A percentile compares a stretch with the other conserved stretches of the same genome.
Evolutionary conservation across 2,329 filamentous ascomycete genomes (phyloP).

Genomic region (Fusarium pseudograminearum): DNA sequence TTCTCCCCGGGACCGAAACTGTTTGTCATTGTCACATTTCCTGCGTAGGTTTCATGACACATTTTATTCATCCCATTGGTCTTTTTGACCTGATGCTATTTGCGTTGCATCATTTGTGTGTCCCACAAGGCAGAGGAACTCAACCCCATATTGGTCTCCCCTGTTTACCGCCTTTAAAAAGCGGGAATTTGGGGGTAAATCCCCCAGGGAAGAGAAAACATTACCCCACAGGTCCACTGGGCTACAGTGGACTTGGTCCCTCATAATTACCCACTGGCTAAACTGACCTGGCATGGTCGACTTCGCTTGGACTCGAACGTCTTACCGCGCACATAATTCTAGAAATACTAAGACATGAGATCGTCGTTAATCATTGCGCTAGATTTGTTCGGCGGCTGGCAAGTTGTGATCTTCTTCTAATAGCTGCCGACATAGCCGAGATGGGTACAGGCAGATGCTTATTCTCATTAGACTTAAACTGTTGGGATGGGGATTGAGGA

Average conservation of each 20-base stretch:
- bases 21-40: not conserved
- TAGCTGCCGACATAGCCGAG: not conserved
- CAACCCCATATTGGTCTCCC: not conserved
- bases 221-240: conserved; percentile 1
- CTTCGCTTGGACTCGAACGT: not conserved
- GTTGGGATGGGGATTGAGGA: too few species aligned
- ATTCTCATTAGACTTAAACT: not conserved
- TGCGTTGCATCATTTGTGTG: not conserved
- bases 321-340: not conserved
- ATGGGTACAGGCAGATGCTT: not conserved
- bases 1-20: not conserved
- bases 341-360: not conserved
- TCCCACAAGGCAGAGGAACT: not conserved
- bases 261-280: conserved; percentile 7
- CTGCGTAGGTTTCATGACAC: conserved; percentile 1
- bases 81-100: not conserved
- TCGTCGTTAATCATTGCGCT: not conserved
- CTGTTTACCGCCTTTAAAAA: conserved; percentile 7
- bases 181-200: conserved; percentile 9
- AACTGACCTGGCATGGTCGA: not conserved
- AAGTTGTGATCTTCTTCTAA: not conserved
- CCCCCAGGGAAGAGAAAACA: not conserved
- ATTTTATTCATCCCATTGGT: not conserved
- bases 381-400: not conserved
- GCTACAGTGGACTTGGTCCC: not conserved